phyloP scores from a whole-genome alignment of 192 early-diverging fungal genomes.

The Ramicandelaber brevisporus region DNA sequence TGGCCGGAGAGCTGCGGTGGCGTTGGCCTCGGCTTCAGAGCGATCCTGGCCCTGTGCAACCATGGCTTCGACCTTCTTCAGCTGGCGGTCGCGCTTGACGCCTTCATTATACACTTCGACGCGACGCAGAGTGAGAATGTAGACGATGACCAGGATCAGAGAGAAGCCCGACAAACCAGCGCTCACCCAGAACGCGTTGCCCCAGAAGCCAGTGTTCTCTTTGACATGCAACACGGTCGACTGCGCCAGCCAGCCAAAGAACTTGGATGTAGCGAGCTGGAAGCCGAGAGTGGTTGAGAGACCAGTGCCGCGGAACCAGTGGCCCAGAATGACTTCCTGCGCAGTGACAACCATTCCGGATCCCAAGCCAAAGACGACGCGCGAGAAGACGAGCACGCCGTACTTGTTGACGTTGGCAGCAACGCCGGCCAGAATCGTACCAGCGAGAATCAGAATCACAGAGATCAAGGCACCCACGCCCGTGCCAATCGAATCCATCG shows the following conservation, averaged over 20 bases:
- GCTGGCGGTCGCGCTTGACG: no score
- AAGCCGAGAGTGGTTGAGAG: background rate
- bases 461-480: conserved; percentile 1
- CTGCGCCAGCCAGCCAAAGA: background rate
- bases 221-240: background rate
- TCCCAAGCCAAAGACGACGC: conserved; percentile 1
- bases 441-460: no score
- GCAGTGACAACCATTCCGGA: conserved; percentile 1
- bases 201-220: conserved; percentile 2
- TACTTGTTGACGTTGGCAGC: no score
- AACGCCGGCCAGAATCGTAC: no score
- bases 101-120: no score
- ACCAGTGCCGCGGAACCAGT: conserved; percentile 2
- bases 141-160: conserved; percentile 5
- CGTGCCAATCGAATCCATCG: conserved; percentile 3
- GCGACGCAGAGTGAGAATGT: conserved; percentile 10
- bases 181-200: conserved; percentile 4
- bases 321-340: conserved; percentile 2
- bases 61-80: no score
- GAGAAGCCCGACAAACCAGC: conserved; percentile 7
- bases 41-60: no score
- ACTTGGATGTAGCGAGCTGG: conserved; percentile 1
- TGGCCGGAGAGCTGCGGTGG: no score
- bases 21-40: no score
- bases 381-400: no score